Conservation (phyloP, 495 filamentous ascomycete species). For the Chaetomidium leptoderma region DNA sequence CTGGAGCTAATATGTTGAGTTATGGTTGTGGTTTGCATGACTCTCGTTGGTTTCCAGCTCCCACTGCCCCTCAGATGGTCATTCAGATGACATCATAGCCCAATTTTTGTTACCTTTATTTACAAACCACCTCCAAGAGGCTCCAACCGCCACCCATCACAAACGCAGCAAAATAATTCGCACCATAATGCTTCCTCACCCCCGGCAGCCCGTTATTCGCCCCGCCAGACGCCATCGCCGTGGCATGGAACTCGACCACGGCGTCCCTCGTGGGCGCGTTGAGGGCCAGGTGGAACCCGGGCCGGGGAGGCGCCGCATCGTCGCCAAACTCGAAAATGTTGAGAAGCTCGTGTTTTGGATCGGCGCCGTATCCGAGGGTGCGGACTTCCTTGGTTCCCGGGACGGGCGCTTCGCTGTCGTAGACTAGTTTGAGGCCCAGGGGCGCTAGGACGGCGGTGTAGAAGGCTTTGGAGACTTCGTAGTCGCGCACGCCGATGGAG, state of each 20-base stretch:
- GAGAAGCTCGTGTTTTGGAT: conserved; percentile 26
- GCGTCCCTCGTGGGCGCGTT: conserved; percentile 31
- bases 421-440: conserved; percentile 33
- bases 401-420: conserved; percentile 28
- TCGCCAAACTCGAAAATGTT: conserved; percentile 34
- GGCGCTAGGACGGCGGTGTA: conserved; percentile 31
- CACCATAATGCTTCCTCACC: conserved; percentile 33
- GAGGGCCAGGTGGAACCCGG: conserved; percentile 37
- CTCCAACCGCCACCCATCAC: conserved; percentile 42
- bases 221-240: conserved; percentile 35
- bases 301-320: conserved; percentile 21
- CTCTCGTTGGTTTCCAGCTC: too few relatives aligned
- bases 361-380: conserved; percentile 33
- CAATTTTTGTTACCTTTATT: not conserved
- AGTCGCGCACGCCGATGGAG: conserved; percentile 32
- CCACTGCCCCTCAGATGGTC: too few relatives aligned
- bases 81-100: too few relatives aligned
- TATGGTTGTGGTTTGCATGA: too few relatives aligned
- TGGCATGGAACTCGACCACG: conserved; percentile 39
- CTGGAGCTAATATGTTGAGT: too few relatives aligned
- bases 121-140: conserved; percentile 40
- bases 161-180: conserved; percentile 42
- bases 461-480: conserved; percentile 31
- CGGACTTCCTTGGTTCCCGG: conserved; percentile 14
- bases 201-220: conserved; percentile 37